Percentiles rank a stretch among this genome's conserved stretches.
Conservation (phyloP, 495 filamentous ascomycete genomes). For the Margaritispora aquatica region DNA sequence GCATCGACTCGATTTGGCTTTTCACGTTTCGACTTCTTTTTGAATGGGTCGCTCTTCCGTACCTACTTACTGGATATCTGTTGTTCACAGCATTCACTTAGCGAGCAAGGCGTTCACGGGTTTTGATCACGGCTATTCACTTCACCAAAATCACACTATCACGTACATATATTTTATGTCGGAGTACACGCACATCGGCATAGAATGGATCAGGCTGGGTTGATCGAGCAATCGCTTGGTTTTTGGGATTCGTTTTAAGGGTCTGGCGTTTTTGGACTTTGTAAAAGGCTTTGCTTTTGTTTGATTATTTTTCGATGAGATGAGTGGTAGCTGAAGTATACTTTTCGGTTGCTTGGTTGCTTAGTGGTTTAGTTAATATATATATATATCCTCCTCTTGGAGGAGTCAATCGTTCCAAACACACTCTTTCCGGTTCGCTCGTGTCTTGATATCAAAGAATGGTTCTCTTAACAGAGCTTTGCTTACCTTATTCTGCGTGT, state of each 20-base stretch:
- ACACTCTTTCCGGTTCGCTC: too few relatives aligned
- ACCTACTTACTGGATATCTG: too few relatives aligned
- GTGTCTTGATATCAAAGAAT: too few relatives aligned
- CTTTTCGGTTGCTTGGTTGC: background rate
- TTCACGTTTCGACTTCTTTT: background rate
- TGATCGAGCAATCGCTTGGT: too few relatives aligned
- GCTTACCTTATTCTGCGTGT: too few relatives aligned
- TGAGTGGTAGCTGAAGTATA: too few relatives aligned
- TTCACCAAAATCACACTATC: background rate
- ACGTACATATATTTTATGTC: background rate
- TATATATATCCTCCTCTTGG: background rate
- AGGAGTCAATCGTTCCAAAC: background rate
- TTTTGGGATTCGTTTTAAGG: background rate
- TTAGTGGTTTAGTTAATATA: background rate
- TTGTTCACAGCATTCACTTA: background rate
- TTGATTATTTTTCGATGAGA: background rate
- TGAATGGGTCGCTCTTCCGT: too few relatives aligned
- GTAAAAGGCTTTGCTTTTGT: background rate
- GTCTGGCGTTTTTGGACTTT: background rate
- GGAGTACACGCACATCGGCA: background rate
- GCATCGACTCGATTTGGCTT: background rate
- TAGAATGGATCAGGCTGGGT: too few relatives aligned
- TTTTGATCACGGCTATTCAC: background rate
- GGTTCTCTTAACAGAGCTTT: too few relatives aligned
- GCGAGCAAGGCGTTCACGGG: background rate